Evolutionary conservation across 768 basidiomycete genomes (phyloP), one percentile per base, ranked within the genome.

Genomic region (Coprinopsis sp.): DNA sequence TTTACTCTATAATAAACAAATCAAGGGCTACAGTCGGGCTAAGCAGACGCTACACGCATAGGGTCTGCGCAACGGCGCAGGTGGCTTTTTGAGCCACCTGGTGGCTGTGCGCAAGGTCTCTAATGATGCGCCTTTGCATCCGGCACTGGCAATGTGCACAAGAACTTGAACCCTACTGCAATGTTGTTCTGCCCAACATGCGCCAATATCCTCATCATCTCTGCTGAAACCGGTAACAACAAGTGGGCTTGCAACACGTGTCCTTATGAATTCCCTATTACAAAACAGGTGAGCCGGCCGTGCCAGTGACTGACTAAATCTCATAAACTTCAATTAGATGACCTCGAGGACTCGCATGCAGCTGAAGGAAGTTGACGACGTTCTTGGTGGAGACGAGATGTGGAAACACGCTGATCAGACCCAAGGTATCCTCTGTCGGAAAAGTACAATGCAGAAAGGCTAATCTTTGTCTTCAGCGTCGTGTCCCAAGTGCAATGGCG

Each of bases 161-260:
- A n/a, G n/a, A n/a, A n/a, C n/a, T n/a, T n/a, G n/a, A n/a, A n/a
- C n/a, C n/a, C n/a, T n/a, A n/a, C n/a, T n/a, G n/a, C n/a, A n/a
- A 94, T 95, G 91, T 73, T 94, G 28, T 95, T 95, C 73, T 97
- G 95, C 62, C 95, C 95, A 24, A 90, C 85, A 44, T 98, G 95
- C 58, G 82, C 89, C 23, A 98, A 97, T 64, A 73, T 91, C 34
- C 78, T 94, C 13, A 75, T 86, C 36, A 82, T 91, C 39, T 87
- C 84, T 4, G 71, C 78, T 5, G 85, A 87, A 50, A 82, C 83
- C 0, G 84, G 87, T 1, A 83, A 82, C 62, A 88, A 95, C 69
- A 92, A 91, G 72, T 95, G 91, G 87, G 84, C 84, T 0, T 97
- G 93, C 61, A 88, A 89, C 55, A 83, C 87, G 1, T 98, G 96